These are phyloP conservation scores for Tritrichomonas musculus DNA, from an alignment of 208 protist species.

Conservation along the genomic window DNA sequence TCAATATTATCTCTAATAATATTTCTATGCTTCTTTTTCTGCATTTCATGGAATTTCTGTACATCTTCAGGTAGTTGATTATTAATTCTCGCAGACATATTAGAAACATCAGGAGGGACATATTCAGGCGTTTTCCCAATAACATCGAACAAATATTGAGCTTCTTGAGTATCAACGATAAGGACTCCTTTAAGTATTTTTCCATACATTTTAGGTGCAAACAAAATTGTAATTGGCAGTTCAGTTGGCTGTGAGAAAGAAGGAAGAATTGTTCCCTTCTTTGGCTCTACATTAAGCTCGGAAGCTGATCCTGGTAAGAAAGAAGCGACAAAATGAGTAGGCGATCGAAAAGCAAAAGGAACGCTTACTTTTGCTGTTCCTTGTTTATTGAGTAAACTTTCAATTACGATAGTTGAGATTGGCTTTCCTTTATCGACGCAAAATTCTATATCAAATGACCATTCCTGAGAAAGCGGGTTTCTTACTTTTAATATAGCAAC, in stretches of 20 bases:
- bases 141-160: neutral
- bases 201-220: slow-evolving; percentile 27
- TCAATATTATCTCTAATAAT: neutral
- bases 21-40: neutral
- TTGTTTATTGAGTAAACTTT: neutral
- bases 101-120: neutral
- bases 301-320: neutral
- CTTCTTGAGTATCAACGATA: neutral
- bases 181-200: neutral
- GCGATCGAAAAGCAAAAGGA: neutral
- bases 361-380: slow-evolving; percentile 28
- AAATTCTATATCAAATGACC: neutral
- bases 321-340: neutral
- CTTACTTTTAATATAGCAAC: no score
- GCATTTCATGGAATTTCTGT: neutral
- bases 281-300: neutral
- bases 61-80: neutral
- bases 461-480: neutral
- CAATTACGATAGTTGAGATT: neutral
- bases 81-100: neutral
- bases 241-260: neutral
- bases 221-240: neutral
- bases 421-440: neutral
- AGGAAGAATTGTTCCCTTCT: neutral
- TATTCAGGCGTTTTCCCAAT: slow-evolving; percentile 19